Base-by-base conservation (phyloP, 768 basidiomycete species). In the Rhizopogon vesiculosus region DNA sequence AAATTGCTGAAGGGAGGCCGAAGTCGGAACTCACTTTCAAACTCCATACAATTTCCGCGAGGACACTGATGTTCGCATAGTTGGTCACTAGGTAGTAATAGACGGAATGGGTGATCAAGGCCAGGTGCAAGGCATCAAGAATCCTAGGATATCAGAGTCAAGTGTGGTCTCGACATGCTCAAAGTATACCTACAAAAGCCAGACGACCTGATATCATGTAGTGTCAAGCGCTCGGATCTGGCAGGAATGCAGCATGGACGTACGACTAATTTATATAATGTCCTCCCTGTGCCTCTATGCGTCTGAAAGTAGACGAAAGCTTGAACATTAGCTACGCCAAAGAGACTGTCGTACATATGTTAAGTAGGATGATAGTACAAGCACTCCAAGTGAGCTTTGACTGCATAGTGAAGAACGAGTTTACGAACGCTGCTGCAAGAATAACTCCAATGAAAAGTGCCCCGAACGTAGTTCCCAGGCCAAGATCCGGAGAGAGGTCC, bases 41-140 rank as follows among this genome's bases (percentile, higher is more conserved):
- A 15, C 39, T 25, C 74, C 73, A 73, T 29, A 63, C 69, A 1
- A 72, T 66, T 6, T 54, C 60, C 3, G 65, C 46, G 29, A 75
- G 52, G n/a, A 61, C 62, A 10, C 53, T 1, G 4, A 70, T 65
- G 53, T 73, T 70, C 28, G 54, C 61, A 44, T 67, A 74, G 43
- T 71, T 74, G 12, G 59, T 62, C 33, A 76, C 64, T 28, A 72
- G 49, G 62, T 75, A 75, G 57, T 64, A 69, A 60, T 76, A 75
- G 18, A 74, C 35, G 19, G 61, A 62, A 46, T 75, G 71, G 3
- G 69, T 66, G 31, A 73, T 60, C n/a, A 76, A 63, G 0, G 64
- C 65, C 22, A 74, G 59, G 43, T 75, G 73, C 8, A 73, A 53
- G 12, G 69, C 66, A 57, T 75, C 73, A 13, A 75, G 63, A 7